Percentiles rank a stretch among this genome's conserved stretches.
These are phyloP conservation scores for Annona squamosa DNA, from an alignment of 164 flowering plant genomes.

Conservation along the genomic window DNA sequence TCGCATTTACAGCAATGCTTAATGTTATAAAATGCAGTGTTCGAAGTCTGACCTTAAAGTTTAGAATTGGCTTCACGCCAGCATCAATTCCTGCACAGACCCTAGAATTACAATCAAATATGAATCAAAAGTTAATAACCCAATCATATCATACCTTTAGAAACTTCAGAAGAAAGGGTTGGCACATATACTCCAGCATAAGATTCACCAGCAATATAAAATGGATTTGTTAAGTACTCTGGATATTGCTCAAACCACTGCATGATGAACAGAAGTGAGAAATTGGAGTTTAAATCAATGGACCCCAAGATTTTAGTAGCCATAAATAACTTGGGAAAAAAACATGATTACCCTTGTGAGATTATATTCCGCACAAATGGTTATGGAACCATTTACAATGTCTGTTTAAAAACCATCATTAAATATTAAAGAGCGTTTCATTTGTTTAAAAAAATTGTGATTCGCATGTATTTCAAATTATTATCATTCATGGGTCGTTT, in stretches of 20 bases:
- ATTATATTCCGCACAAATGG: neutral
- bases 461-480: no score
- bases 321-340: neutral
- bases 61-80: constrained; percentile 54
- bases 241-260: constrained; percentile 85
- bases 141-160: constrained; percentile 42
- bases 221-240: constrained; percentile 62
- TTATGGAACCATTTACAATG: neutral
- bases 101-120: constrained; percentile 1
- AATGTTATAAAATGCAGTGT: neutral
- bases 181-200: constrained; percentile 97
- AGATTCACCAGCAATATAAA: constrained; percentile 85
- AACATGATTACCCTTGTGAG: neutral
- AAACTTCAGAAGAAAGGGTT: constrained; percentile 71
- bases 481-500: no score
- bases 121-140: neutral
- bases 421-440: no score
- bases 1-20: neutral
- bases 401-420: no score
- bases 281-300: neutral
- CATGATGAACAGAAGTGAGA: neutral
- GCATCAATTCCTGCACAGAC: constrained; percentile 48
- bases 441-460: no score
- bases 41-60: constrained; percentile 56
- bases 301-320: neutral